These are phyloP conservation scores for Cercospora sp. DNA, from an alignment of 2,329 filamentous ascomycete genomes.

Conservation along the genomic window DNA sequence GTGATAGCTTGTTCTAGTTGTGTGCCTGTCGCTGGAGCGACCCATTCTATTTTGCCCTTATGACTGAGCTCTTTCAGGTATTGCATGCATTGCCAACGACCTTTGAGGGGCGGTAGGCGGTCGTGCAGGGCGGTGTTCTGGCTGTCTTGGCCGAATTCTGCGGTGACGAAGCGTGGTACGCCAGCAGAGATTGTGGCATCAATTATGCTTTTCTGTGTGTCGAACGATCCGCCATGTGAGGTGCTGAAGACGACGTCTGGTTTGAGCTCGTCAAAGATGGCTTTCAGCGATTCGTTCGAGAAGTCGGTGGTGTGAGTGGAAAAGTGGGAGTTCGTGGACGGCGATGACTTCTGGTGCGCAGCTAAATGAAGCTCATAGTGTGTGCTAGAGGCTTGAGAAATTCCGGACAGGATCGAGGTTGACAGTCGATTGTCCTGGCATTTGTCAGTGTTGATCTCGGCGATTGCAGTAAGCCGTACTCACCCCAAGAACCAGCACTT, in stretches of 20 bases:
- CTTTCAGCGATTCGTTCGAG: slow-evolving; percentile 35
- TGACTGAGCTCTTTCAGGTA: slow-evolving; percentile 31
- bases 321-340: background rate
- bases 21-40: slow-evolving; percentile 40
- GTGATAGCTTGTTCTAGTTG: slow-evolving; percentile 39
- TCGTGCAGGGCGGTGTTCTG: slow-evolving; percentile 37
- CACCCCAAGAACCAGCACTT: slow-evolving; percentile 27
- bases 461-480: background rate
- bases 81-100: slow-evolving; percentile 37
- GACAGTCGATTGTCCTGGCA: slow-evolving; percentile 29
- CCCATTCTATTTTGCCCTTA: slow-evolving; percentile 37
- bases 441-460: slow-evolving; percentile 1
- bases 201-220: slow-evolving; percentile 33
- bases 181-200: slow-evolving; percentile 26
- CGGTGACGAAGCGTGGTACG: slow-evolving; percentile 29
- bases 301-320: slow-evolving; percentile 36
- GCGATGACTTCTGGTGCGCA: slow-evolving; percentile 10
- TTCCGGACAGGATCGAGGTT: slow-evolving; percentile 20
- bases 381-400: background rate
- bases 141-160: slow-evolving; percentile 35
- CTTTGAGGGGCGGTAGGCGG: slow-evolving; percentile 36
- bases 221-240: slow-evolving; percentile 28
- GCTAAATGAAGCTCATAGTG: slow-evolving; percentile 23
- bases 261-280: slow-evolving; percentile 24
- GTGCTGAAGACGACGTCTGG: slow-evolving; percentile 36